These are phyloP conservation scores for Tetradesmus lagerheimii DNA, from an alignment of 139 green algal genomes.

Conservation along the genomic window DNA sequence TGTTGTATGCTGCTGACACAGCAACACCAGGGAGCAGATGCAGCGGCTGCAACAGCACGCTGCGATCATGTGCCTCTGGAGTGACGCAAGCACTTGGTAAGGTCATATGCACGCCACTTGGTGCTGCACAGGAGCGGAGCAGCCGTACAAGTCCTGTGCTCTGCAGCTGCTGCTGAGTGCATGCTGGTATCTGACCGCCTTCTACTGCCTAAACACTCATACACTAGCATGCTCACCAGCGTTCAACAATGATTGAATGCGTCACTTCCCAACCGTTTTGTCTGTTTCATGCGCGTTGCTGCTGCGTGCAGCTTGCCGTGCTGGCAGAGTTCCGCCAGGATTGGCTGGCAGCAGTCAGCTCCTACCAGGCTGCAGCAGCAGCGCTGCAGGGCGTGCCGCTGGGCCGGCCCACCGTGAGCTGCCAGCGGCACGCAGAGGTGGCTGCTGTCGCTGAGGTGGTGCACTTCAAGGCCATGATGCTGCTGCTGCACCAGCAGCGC, in stretches of 20 bases:
- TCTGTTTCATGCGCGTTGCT: background rate
- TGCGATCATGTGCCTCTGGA: too few relatives aligned
- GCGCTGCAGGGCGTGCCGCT: slow-evolving; percentile 47
- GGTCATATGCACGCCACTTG: too few relatives aligned
- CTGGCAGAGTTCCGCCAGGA: slow-evolving; percentile 72
- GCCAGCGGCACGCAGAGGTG: slow-evolving; percentile 50
- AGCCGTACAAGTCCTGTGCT: background rate
- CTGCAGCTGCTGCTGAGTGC: too few relatives aligned
- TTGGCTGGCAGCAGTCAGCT: slow-evolving; percentile 60
- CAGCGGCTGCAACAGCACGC: background rate
- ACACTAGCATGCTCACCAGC: background rate
- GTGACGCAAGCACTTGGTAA: too few relatives aligned
- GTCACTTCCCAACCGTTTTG: background rate
- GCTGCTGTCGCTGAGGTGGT: slow-evolving; percentile 58
- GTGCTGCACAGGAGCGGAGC: too few relatives aligned
- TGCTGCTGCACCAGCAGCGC: slow-evolving; percentile 65
- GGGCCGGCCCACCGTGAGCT: slow-evolving; percentile 14
- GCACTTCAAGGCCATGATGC: slow-evolving; percentile 73
- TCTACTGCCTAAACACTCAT: too few relatives aligned
- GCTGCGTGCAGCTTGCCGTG: slow-evolving; percentile 56
- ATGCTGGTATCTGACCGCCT: too few relatives aligned
- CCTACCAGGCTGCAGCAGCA: slow-evolving; percentile 64
- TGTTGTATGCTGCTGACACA: background rate
- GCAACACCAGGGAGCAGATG: background rate
- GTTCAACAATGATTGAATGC: too few relatives aligned